phyloP scores from a whole-genome alignment of 495 filamentous ascomycete species.

The Hypomontagnella monticulosa region DNA sequence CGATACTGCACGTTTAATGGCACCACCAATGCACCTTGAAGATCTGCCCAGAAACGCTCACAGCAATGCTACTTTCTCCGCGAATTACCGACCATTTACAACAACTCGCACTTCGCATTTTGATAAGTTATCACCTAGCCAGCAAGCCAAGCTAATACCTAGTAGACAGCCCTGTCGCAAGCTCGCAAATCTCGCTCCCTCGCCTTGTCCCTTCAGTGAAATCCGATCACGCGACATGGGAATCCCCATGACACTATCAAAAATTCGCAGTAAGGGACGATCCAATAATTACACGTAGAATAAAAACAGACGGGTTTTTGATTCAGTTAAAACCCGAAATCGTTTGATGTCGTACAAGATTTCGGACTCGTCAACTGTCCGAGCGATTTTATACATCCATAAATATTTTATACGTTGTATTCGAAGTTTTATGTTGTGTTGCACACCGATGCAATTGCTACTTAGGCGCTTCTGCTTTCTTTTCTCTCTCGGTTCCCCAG shows the following conservation, averaged over 20 bases:
- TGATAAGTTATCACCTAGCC: constrained; percentile 1
- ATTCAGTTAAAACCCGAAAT: constrained; percentile 1
- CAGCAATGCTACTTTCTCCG: constrained; percentile 27
- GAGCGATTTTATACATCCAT: too few relatives aligned
- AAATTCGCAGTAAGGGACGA: constrained; percentile 4
- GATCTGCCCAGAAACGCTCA: constrained; percentile 31
- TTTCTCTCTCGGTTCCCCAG: too few relatives aligned
- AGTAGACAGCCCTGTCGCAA: too few relatives aligned
- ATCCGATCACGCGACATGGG: constrained; percentile 36
- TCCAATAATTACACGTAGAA: too few relatives aligned
- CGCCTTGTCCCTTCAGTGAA: constrained; percentile 2
- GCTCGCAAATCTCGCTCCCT: not conserved
- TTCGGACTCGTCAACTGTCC: not conserved
- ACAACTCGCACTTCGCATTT: too few relatives aligned
- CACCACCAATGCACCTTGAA: constrained; percentile 30
- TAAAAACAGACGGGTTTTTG: constrained; percentile 1
- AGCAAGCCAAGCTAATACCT: too few relatives aligned
- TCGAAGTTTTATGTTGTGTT: not conserved
- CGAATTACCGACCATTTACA: constrained; percentile 26
- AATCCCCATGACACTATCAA: constrained; percentile 20
- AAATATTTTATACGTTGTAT: not conserved
- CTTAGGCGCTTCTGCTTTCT: too few relatives aligned
- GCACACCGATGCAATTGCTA: not conserved
- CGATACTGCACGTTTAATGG: constrained; percentile 2
- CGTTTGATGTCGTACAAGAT: constrained; percentile 3